Evolutionary conservation across 2,329 filamentous ascomycete genomes (phyloP).

Genomic region (Arthrinium phaeospermum): DNA sequence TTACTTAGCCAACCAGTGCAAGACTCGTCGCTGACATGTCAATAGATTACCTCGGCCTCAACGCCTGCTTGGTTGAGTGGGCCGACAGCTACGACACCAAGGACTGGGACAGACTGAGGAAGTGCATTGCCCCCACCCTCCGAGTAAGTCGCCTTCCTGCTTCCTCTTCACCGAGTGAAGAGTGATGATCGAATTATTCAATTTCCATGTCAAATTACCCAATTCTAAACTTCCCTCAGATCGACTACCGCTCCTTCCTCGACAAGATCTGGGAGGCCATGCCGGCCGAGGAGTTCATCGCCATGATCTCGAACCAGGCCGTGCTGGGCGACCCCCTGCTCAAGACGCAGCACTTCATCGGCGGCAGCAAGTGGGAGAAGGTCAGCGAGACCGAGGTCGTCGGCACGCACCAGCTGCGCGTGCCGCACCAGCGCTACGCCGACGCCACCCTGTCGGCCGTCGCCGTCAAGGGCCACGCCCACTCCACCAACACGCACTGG

Average conservation of each 20-base stretch:
- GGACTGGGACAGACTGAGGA: constrained; percentile 63
- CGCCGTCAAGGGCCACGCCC: constrained; percentile 64
- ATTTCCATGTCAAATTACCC: constrained; percentile 13
- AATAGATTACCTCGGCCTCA: constrained; percentile 39
- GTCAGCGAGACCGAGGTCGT: constrained; percentile 63
- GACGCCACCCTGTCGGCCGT: constrained; percentile 54
- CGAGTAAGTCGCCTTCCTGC: constrained; percentile 41
- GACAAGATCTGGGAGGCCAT: constrained; percentile 66
- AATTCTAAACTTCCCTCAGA: constrained; percentile 43
- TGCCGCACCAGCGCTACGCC: constrained; percentile 66
- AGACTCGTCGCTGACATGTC: too few relatives aligned
- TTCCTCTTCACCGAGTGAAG: background rate
- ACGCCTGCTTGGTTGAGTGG: constrained; percentile 55
- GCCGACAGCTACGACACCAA: constrained; percentile 70
- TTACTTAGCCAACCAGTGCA: background rate
- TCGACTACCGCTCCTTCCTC: constrained; percentile 74
- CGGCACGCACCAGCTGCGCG: constrained; percentile 66
- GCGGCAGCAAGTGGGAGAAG: constrained; percentile 62
- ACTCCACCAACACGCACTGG: constrained; percentile 62
- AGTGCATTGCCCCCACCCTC: constrained; percentile 67
- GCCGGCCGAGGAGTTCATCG: constrained; percentile 65
- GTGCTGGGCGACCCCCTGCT: constrained; percentile 67
- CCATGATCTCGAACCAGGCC: constrained; percentile 60
- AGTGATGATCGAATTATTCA: background rate
- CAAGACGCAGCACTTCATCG: constrained; percentile 70